A percentile compares a stretch with the other conserved stretches of the same genome.
Evolutionary conservation across 768 basidiomycete genomes (phyloP).

Genomic region (Xerocomellus chrysenteron): DNA sequence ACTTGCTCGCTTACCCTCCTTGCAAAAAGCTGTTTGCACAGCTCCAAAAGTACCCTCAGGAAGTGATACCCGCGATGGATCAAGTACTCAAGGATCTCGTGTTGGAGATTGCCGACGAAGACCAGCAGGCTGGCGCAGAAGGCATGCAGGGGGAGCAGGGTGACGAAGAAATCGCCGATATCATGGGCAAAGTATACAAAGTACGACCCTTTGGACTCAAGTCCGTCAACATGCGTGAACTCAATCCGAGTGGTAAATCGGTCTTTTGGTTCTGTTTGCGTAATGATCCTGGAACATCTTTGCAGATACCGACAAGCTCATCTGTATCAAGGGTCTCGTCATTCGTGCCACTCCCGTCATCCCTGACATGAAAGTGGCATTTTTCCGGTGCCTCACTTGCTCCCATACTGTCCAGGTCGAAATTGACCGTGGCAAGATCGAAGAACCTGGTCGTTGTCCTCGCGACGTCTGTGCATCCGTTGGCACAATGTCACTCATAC

Average conservation of each 20-base stretch:
- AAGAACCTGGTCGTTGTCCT: conserved; percentile 88
- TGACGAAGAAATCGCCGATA: conserved; percentile 85
- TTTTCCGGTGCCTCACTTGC: conserved; percentile 96
- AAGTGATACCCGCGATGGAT: conserved; percentile 97
- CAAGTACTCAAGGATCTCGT: conserved; percentile 92
- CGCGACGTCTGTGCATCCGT: conserved; percentile 87
- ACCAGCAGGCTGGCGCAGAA: conserved; percentile 65
- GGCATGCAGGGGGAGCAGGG: conserved; percentile 77
- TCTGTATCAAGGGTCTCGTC: conserved; percentile 93
- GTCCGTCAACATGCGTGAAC: conserved; percentile 88
- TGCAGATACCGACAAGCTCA: conserved; percentile 95
- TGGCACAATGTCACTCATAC: conserved; percentile 92
- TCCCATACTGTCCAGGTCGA: conserved; percentile 97
- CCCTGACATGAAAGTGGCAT: conserved; percentile 98
- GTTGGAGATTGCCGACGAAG: conserved; percentile 82
- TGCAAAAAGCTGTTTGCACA: conserved; percentile 81
- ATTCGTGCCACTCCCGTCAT: conserved; percentile 97
- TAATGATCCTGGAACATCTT: not conserved
- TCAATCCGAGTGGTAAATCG: conserved; percentile 83
- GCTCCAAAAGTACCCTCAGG: conserved; percentile 92
- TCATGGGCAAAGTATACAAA: conserved; percentile 87
- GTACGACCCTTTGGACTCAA: conserved; percentile 86
- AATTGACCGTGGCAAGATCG: conserved; percentile 97
- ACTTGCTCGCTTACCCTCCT: conserved; percentile 83
- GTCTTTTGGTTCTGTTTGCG: not conserved